Evolutionary conservation across 495 filamentous ascomycete species (phyloP).

Genomic region (Penicillium paxilli): DNA sequence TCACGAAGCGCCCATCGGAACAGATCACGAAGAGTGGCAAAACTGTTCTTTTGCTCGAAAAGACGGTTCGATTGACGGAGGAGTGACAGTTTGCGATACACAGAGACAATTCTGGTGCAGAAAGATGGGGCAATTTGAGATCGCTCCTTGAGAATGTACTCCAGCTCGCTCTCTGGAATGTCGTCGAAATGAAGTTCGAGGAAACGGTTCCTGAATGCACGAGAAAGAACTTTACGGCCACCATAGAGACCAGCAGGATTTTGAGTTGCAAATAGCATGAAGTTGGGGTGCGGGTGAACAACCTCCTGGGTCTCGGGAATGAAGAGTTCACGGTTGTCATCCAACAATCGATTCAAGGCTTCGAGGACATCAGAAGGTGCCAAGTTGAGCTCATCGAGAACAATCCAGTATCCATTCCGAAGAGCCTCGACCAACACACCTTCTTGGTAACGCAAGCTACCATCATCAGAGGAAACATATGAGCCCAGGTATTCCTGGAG

Average conservation of each 20-base stretch:
- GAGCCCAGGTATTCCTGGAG: constrained; percentile 96
- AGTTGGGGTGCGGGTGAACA: constrained; percentile 86
- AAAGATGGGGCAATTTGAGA: constrained; percentile 89
- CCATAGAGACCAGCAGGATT: constrained; percentile 96
- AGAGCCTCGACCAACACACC: constrained; percentile 92
- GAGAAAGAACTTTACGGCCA: constrained; percentile 86
- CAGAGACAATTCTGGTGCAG: constrained; percentile 84
- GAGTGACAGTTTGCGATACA: constrained; percentile 87
- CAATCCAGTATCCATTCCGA: constrained; percentile 93
- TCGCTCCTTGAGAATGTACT: constrained; percentile 84
- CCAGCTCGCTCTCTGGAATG: constrained; percentile 93
- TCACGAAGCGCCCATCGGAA: constrained; percentile 94
- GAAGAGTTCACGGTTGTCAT: constrained; percentile 96
- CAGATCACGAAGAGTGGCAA: constrained; percentile 93
- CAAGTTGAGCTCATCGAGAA: constrained; percentile 94
- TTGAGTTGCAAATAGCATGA: constrained; percentile 99
- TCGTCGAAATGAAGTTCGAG: constrained; percentile 97
- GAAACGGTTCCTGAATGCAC: constrained; percentile 95
- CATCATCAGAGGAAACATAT: constrained; percentile 83
- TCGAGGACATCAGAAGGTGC: constrained; percentile 96
- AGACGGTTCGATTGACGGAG: constrained; percentile 85
- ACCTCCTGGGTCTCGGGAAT: constrained; percentile 97
- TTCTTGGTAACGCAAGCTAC: constrained; percentile 86
- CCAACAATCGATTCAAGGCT: constrained; percentile 88
- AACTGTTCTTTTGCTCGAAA: constrained; percentile 97